Base-by-base conservation (phyloP, 2,329 filamentous ascomycete species). In the Pseudocercospora crystallina region DNA sequence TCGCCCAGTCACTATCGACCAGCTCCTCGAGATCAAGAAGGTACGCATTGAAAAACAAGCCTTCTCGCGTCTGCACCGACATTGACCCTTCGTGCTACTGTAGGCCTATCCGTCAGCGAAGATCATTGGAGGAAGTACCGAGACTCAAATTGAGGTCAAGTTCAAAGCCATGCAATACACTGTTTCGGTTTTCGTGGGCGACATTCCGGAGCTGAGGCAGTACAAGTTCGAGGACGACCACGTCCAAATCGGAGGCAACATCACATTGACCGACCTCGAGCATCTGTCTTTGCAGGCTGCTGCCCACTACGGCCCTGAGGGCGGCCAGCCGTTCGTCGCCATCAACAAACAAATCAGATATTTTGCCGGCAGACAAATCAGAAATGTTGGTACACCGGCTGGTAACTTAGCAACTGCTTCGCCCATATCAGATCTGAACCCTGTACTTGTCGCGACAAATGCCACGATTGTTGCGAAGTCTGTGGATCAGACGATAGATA, bases 141-240 rank as follows among this genome's bases (percentile, higher is more conserved):
- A 99, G 71, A 97, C 92, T 0, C 94, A 97, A 71, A 97, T 99
- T 54, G 94, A 99, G 72, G 88, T 95, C 73, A 96, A 96, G 72
- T 97, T 99, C 80, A 97, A 97, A 74, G 90, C 86, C 1, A 82
- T 96, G 77, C 82, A 90, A 62, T 97, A 97, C 67, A 86, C 86
- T 3, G 84, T 89, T 1, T 96, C 91, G 0, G 88, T 99, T 0
- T 97, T 87, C 60, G 88, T 97, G 8, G 91, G 92, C 9, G 94
- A 99, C 64, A 96, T 99, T 51, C 77, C 89, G 1, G 94, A 97
- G 71, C 74, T 99, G 51, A 80, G 90, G 10, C 86, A 91, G 59
- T 97, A 89, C 66, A 78, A 76, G 3, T 86, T 96, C 67, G 79
- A 87, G 36, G 85, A 92, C 4, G 84, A 95, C 51, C 79, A 90